phyloP scores from a whole-genome alignment of 306 rosid genomes.

The Lathyrus aphaca region DNA sequence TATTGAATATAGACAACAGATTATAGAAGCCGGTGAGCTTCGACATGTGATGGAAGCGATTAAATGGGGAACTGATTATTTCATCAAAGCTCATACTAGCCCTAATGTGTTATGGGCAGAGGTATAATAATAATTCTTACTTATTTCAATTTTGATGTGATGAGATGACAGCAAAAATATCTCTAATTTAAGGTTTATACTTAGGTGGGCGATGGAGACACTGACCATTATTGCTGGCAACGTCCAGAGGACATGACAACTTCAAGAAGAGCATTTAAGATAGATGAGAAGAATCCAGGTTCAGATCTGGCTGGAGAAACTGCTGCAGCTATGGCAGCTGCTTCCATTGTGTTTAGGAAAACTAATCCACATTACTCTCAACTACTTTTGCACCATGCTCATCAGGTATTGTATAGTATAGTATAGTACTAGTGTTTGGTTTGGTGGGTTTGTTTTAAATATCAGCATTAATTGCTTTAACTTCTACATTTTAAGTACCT shows the following conservation, averaged over 20 bases:
- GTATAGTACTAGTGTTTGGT: neutral
- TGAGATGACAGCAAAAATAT: too few species aligned
- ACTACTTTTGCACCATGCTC: constrained; percentile 75
- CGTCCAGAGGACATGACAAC: constrained; percentile 90
- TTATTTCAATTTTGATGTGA: too few species aligned
- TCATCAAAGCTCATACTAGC: constrained; percentile 88
- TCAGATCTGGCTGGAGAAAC: constrained; percentile 88
- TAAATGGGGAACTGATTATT: constrained; percentile 90
- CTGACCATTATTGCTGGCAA: constrained; percentile 90
- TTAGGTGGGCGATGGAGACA: constrained; percentile 89
- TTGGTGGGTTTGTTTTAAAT: constrained; percentile 7
- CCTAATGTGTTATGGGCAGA: constrained; percentile 85
- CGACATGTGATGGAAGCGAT: constrained; percentile 80
- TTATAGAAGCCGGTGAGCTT: constrained; percentile 64
- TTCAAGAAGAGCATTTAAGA: constrained; percentile 76
- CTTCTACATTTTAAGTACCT: constrained; percentile 7
- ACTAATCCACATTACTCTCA: constrained; percentile 78
- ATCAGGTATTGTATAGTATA: constrained; percentile 50
- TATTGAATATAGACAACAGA: constrained; percentile 63
- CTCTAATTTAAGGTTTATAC: neutral
- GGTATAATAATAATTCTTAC: constrained; percentile 37
- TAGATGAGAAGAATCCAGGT: constrained; percentile 71
- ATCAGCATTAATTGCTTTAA: neutral
- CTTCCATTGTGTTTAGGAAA: constrained; percentile 64
- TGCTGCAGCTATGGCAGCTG: constrained; percentile 84